Percentiles rank a stretch among this genome's conserved stretches.
Evolutionary conservation across 306 rosid genomes (phyloP).

Genomic region (Castanospermum australe): DNA sequence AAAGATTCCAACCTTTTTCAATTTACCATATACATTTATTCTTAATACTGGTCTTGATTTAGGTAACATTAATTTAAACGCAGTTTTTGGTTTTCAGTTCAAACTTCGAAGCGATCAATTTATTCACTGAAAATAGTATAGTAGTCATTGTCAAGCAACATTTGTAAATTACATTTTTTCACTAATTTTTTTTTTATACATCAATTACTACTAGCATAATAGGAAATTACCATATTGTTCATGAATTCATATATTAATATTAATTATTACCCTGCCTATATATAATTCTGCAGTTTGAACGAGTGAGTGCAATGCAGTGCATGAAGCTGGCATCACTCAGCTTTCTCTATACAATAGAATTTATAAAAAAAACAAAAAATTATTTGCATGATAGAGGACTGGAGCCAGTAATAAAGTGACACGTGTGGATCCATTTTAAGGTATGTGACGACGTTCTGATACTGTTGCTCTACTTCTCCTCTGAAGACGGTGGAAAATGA

Average conservation of each 20-base stretch:
- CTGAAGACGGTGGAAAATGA: slow-evolving; percentile 34
- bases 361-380: background rate
- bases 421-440: slow-evolving; percentile 50
- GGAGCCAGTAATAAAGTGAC: slow-evolving; percentile 34
- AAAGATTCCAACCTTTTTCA: background rate
- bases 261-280: background rate
- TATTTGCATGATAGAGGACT: background rate
- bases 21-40: no score
- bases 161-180: background rate
- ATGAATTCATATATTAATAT: background rate
- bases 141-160: background rate
- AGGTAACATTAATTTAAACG: background rate
- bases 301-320: background rate
- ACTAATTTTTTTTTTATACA: background rate
- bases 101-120: background rate
- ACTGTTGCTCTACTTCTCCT: slow-evolving; percentile 11
- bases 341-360: background rate
- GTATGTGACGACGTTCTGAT: slow-evolving; percentile 55
- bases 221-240: background rate
- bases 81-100: background rate
- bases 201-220: background rate
- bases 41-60: no score
- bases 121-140: background rate
- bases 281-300: background rate
- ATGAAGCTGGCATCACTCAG: background rate